phyloP scores from a whole-genome alignment of 192 early-diverging fungal genomes.

The Entrophospora sp. region DNA sequence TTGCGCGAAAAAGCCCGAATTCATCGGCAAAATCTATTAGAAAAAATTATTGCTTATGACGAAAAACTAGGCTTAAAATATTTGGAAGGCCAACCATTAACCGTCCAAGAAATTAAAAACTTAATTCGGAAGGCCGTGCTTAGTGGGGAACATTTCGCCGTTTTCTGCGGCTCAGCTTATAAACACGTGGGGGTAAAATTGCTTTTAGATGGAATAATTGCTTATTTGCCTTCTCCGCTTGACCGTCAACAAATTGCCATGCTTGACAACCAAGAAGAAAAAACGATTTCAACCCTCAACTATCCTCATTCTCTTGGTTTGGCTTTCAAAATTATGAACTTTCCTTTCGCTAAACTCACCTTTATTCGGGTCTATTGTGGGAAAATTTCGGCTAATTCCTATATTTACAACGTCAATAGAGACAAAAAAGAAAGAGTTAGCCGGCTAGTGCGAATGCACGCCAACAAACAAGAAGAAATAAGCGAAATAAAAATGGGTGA shows the following conservation, averaged over 20 bases:
- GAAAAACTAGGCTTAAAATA: background rate
- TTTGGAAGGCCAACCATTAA: constrained; percentile 25
- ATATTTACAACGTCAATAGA: constrained; percentile 79
- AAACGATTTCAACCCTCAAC: too few species aligned
- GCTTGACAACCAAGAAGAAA: constrained; percentile 75
- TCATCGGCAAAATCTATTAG: too few species aligned
- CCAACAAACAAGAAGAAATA: constrained; percentile 80
- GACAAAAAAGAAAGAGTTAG: constrained; percentile 94
- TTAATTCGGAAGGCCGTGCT: constrained; percentile 69
- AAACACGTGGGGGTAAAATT: constrained; percentile 90
- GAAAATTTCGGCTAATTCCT: constrained; percentile 74
- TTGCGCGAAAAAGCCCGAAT: too few species aligned
- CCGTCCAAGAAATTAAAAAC: constrained; percentile 47
- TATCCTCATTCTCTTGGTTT: too few species aligned
- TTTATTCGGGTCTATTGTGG: constrained; percentile 98
- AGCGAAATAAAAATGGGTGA: constrained; percentile 87
- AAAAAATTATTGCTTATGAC: too few species aligned
- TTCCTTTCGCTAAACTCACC: constrained; percentile 92
- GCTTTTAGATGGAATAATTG: constrained; percentile 76
- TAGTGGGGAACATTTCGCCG: constrained; percentile 62
- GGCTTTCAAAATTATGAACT: constrained; percentile 89
- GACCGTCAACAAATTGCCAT: constrained; percentile 58
- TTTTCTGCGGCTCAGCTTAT: constrained; percentile 81
- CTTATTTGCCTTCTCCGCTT: constrained; percentile 76
- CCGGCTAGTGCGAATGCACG: constrained; percentile 96